These are phyloP conservation scores for Vigna nakashimae DNA, from an alignment of 306 rosid species.

Conservation along the genomic window DNA sequence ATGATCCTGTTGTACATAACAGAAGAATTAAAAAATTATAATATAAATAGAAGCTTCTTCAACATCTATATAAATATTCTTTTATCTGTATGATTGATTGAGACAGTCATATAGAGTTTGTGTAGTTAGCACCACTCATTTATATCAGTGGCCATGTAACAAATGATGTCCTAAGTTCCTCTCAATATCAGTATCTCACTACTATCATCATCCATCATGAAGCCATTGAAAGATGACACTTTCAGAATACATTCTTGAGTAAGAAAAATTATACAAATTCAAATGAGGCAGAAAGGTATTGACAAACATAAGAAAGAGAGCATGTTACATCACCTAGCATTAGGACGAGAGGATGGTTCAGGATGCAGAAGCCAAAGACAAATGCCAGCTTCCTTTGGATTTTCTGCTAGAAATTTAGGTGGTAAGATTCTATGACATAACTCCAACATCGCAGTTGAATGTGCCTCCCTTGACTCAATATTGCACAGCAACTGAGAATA, in stretches of 20 bases:
- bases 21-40: slow-evolving; percentile 19
- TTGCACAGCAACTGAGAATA: slow-evolving; percentile 65
- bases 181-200: slow-evolving; percentile 4
- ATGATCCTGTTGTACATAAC: slow-evolving; percentile 66
- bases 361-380: slow-evolving; percentile 98
- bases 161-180: neutral
- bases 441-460: slow-evolving; percentile 65
- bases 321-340: slow-evolving; percentile 61
- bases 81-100: slow-evolving; percentile 16
- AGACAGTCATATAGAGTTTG: neutral
- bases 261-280: neutral
- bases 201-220: slow-evolving; percentile 1
- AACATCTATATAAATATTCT: slow-evolving; percentile 34
- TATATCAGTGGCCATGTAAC: neutral
- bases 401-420: slow-evolving; percentile 77
- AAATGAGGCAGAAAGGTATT: slow-evolving; percentile 19
- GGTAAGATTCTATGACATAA: slow-evolving; percentile 83
- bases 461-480: slow-evolving; percentile 59
- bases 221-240: slow-evolving; percentile 2
- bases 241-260: neutral
- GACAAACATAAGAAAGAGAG: neutral
- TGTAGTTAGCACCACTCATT: neutral
- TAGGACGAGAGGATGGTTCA: slow-evolving; percentile 86
- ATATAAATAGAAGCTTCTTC: slow-evolving; percentile 20
- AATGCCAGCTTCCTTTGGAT: slow-evolving; percentile 86